phyloP scores from a whole-genome alignment of 352 stramenopile species.

The Globisporangium paroecandrum region DNA sequence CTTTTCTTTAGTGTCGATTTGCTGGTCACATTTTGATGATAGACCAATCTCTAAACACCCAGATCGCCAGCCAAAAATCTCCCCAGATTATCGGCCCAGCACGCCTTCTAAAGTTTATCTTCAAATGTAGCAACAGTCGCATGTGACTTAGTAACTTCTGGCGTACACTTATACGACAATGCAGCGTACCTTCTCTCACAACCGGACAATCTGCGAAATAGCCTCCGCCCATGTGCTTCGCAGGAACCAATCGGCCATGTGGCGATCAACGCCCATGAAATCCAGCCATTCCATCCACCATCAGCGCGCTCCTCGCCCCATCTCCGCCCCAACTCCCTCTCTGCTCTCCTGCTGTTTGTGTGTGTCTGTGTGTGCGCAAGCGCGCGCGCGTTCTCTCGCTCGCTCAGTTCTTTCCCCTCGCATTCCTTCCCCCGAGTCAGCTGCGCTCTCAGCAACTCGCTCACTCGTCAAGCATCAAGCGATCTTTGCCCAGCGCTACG shows the following conservation, averaged over 20 bases:
- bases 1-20: background rate
- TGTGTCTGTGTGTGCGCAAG: too few species aligned
- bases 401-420: background rate
- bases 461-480: background rate
- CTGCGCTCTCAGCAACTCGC: constrained; percentile 1
- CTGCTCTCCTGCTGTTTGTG: background rate
- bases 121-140: background rate
- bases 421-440: constrained; percentile 5
- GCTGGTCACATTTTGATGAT: too few species aligned
- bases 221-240: constrained; percentile 3
- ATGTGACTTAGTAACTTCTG: background rate
- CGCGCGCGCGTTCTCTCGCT: background rate
- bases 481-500: constrained; percentile 3
- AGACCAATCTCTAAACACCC: background rate
- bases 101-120: background rate
- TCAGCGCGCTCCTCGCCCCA: background rate
- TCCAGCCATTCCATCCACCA: constrained; percentile 6
- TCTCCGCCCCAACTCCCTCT: background rate
- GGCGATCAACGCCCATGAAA: constrained; percentile 8
- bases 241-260: constrained; percentile 3
- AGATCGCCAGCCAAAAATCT: background rate
- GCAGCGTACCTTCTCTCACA: background rate
- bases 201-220: background rate
- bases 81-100: background rate
- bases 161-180: background rate